Evolutionary conservation across 2,329 filamentous ascomycete genomes (phyloP).

Genomic region (Trichoderma hamatum): DNA sequence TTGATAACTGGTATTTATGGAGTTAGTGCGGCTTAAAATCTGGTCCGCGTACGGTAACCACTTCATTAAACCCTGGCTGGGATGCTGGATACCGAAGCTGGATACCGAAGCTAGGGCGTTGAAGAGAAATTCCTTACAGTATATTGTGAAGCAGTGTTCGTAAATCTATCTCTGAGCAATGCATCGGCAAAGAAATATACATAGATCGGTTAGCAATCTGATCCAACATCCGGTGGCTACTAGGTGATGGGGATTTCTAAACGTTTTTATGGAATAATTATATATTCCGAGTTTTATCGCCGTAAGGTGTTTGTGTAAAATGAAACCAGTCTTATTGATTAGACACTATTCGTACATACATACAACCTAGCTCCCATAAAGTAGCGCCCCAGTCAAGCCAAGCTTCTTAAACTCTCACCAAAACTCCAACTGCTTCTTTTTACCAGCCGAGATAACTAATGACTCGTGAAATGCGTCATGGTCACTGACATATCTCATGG

Average conservation of each 20-base stretch:
- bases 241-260: neutral
- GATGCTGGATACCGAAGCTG: no score
- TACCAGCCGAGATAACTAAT: constrained; percentile 10
- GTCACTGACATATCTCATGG: constrained; percentile 29
- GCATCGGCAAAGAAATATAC: no score
- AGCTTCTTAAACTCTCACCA: constrained; percentile 1
- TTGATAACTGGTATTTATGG: no score
- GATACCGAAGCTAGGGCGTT: no score
- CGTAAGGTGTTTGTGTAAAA: neutral
- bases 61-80: no score
- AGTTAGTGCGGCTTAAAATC: no score
- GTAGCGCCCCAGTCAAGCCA: neutral
- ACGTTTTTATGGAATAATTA: neutral
- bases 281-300: neutral
- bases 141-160: no score
- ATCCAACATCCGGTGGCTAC: no score
- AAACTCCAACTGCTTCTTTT: constrained; percentile 7
- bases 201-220: no score
- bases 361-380: neutral
- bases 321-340: neutral
- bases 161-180: no score
- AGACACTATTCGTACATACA: neutral
- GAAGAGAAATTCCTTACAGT: no score
- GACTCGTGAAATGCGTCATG: constrained; percentile 22
- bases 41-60: no score